phyloP scores from a whole-genome alignment of 78 protist genomes.

The slime mould (Dictyostelium discoideum) region DNA sequence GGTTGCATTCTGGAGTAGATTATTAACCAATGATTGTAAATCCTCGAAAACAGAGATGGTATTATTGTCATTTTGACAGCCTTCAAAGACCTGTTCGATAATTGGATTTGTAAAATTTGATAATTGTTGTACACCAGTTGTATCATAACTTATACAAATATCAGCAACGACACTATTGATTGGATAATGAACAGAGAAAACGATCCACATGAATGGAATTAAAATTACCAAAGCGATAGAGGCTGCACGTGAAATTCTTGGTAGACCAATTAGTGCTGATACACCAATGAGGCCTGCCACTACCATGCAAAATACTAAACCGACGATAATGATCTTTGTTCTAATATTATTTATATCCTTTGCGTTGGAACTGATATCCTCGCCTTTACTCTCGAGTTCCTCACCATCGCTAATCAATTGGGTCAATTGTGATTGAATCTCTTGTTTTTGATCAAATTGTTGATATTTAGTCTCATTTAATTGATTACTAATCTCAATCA shows the following conservation, averaged over 20 bases:
- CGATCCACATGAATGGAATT: slow-evolving; percentile 75
- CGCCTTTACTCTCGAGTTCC: background rate
- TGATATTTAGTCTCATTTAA: background rate
- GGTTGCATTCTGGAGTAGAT: background rate
- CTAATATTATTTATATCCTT: background rate
- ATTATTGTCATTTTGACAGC: slow-evolving; percentile 6
- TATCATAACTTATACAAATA: slow-evolving; percentile 15
- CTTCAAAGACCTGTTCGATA: slow-evolving; percentile 4
- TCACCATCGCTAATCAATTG: background rate
- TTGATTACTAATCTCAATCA: background rate
- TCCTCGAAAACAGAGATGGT: slow-evolving; percentile 17
- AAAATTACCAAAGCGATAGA: slow-evolving; percentile 5
- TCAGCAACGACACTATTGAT: slow-evolving; percentile 37
- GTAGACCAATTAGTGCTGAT: slow-evolving; percentile 5
- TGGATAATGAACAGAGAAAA: slow-evolving; percentile 73
- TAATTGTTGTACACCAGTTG: slow-evolving; percentile 3
- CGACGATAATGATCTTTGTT: slow-evolving; percentile 13
- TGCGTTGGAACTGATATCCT: background rate
- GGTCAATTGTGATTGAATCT: background rate
- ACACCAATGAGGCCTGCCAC: background rate
- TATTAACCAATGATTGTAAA: background rate
- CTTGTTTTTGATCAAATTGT: background rate
- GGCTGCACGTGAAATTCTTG: background rate
- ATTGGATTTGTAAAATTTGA: slow-evolving; percentile 41
- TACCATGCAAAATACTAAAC: slow-evolving; percentile 37